A percentile compares a stretch with the other conserved stretches of the same genome.
These are phyloP conservation scores for Xylaria castorea DNA, from an alignment of 495 filamentous ascomycete genomes.

Conservation along the genomic window DNA sequence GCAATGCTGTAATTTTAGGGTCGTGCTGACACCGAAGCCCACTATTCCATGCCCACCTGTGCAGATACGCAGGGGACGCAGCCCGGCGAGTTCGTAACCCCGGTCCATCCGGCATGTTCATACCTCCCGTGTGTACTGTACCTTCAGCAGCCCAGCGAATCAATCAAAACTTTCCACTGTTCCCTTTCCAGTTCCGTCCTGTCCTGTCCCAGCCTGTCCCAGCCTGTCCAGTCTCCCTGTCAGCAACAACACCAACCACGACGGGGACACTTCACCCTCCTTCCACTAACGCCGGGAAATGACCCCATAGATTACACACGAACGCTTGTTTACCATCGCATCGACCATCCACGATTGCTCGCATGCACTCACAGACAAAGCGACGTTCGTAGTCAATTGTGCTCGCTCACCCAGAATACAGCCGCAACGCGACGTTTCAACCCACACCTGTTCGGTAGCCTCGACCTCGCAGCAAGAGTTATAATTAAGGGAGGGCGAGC, in stretches of 20 bases:
- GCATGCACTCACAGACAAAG: constrained; percentile 8
- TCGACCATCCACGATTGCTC: constrained; percentile 11
- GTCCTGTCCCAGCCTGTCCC: constrained; percentile 10
- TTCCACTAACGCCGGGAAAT: constrained; percentile 21
- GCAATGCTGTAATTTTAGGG: constrained; percentile 17
- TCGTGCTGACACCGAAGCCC: constrained; percentile 22
- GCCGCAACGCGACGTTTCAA: constrained; percentile 6
- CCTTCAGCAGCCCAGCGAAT: constrained; percentile 27
- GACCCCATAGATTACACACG: constrained; percentile 9
- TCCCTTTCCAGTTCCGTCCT: constrained; percentile 35
- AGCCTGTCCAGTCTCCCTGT: constrained; percentile 31
- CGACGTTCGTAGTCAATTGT: constrained; percentile 7
- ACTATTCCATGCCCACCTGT: constrained; percentile 20
- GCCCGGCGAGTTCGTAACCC: constrained; percentile 23
- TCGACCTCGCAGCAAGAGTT: not conserved
- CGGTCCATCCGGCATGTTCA: constrained; percentile 28
- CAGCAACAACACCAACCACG: constrained; percentile 41
- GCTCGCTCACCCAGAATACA: constrained; percentile 4
- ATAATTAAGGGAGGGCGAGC: not conserved
- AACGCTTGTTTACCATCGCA: not conserved
- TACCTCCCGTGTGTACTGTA: constrained; percentile 12
- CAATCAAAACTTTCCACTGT: constrained; percentile 46
- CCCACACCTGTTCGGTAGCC: not conserved
- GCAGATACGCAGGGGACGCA: constrained; percentile 19
- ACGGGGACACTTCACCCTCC: constrained; percentile 31